These are phyloP conservation scores for Termitomyces sp. DNA, from an alignment of 768 basidiomycete species.

Conservation along the genomic window DNA sequence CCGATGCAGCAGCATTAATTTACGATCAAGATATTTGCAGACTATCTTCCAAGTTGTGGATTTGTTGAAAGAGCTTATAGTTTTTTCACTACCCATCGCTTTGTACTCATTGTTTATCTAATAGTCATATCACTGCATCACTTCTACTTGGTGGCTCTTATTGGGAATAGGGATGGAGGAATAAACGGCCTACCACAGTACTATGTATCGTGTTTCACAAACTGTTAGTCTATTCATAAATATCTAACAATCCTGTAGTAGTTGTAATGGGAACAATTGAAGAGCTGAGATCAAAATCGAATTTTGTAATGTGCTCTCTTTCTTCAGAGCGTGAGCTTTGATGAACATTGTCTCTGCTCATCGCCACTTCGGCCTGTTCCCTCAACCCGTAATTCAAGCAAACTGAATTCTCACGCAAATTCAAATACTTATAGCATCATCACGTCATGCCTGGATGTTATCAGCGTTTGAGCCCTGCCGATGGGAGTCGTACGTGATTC, in stretches of 20 bases:
- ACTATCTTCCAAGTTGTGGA: background rate
- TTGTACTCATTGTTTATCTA: background rate
- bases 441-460: too few species aligned
- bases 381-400: too few species aligned
- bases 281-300: too few species aligned
- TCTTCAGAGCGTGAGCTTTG: too few species aligned
- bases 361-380: too few species aligned
- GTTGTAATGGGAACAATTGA: background rate
- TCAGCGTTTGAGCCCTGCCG: too few species aligned
- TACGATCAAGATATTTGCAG: background rate
- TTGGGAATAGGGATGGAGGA: background rate
- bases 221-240: background rate
- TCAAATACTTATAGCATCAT: too few species aligned
- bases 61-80: background rate
- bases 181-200: background rate
- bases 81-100: too few species aligned
- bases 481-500: too few species aligned
- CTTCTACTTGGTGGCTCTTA: background rate
- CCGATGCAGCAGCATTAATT: background rate
- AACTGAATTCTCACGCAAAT: too few species aligned
- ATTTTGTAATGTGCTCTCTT: too few species aligned
- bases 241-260: background rate
- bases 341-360: too few species aligned
- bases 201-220: background rate
- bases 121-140: background rate